Evolutionary conservation across 179 eudicot genomes (phyloP).

Genomic region (Pouteria campechiana): DNA sequence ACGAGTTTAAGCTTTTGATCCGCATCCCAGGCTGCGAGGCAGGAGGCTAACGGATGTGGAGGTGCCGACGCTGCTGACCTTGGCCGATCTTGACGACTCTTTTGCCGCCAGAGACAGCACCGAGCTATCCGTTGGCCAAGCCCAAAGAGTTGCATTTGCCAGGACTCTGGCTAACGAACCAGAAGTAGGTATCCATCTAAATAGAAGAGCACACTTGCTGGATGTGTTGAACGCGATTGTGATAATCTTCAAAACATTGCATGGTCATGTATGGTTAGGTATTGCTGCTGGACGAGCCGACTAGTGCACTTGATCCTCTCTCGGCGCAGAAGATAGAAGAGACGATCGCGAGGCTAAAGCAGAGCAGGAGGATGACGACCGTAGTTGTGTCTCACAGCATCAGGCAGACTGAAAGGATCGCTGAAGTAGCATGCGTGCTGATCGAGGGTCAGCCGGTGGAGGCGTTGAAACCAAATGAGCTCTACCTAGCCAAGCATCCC

Average conservation of each 20-base stretch:
- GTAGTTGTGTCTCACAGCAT: conserved; percentile 87
- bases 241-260: too few species aligned
- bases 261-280: conserved; percentile 24
- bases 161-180: conserved; percentile 90
- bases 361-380: conserved; percentile 44
- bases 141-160: conserved; percentile 90
- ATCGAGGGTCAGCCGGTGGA: conserved; percentile 74
- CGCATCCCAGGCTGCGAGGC: conserved; percentile 56
- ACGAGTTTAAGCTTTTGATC: too few species aligned
- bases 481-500: conserved; percentile 74
- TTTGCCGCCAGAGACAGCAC: conserved; percentile 31
- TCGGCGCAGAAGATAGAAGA: conserved; percentile 83
- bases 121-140: conserved; percentile 88
- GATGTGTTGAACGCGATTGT: too few species aligned
- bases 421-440: conserved; percentile 72
- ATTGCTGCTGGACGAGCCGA: conserved; percentile 84
- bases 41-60: conserved; percentile 61
- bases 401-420: conserved; percentile 83
- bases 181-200: too few species aligned
- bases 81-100: conserved; percentile 74
- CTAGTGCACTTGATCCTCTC: conserved; percentile 86
- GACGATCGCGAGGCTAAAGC: conserved; percentile 50
- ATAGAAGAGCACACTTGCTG: too few species aligned
- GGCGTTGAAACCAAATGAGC: conserved; percentile 48
- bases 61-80: conserved; percentile 46